Evolutionary conservation across 169 alveolate species (phyloP), one percentile per base, ranked within the genome.

Genomic region (Cytauxzoon felis): DNA sequence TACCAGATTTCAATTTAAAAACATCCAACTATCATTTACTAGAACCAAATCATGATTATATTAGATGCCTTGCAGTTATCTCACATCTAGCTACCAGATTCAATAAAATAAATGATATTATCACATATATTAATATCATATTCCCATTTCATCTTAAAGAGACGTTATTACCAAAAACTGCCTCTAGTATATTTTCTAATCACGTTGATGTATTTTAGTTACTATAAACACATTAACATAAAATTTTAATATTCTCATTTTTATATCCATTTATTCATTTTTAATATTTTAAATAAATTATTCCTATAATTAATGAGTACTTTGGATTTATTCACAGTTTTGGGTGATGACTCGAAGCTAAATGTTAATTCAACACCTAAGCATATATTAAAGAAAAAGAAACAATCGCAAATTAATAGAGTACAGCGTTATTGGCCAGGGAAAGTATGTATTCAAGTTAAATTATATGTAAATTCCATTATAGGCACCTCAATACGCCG

Each of bases 361-460:
- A 69, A 69, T 33, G n/a, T n/a, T n/a, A 78, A 78, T 26, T 51
- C 76, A 33, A 67, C 84, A 38, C 48, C 78, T 40, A 57, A 41
- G 13, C 76, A 73, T 54, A 32, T 41, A 24, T 50, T 63, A 26
- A 76, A 76, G 68, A 64, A 58, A 36, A 57, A 76, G 33, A 51
- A 50, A 45, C 45, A 19, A 1, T 26, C 75, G 18, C 80, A 76
- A 52, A 45, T 51, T 6, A 72, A 49, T 19, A 29, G 34, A 52
- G 63, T 53, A 1, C 42, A 63, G 18, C 19, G 86, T 2, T 76
- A 76, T 47, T 76, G 86, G 86, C 86, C 86, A 5, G 86, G 86
- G 59, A 76, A 76, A 76, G 86, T 76, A 66, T 27, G 9, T 57
- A 42, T 57, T 57, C 48, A 57, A 7, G 1, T 4, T 5, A n/a